A percentile compares a stretch with the other conserved stretches of the same genome.
Evolutionary conservation across 345 rosid species (phyloP).

Genomic region (Nasturtium officinale): DNA sequence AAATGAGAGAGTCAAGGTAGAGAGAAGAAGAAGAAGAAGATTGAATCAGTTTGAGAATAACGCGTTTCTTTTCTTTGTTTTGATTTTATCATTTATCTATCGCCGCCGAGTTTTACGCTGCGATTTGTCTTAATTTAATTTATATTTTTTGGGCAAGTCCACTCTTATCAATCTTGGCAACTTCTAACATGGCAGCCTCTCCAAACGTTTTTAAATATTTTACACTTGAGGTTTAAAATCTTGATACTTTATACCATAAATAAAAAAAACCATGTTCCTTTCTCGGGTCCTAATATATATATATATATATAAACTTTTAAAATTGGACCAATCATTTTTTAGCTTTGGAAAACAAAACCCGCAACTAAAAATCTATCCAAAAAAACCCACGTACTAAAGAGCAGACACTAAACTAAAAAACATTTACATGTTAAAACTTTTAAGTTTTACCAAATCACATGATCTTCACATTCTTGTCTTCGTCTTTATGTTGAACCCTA

Average conservation of each 20-base stretch:
- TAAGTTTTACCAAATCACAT: background rate
- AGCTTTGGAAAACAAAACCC: background rate
- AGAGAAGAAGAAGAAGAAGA: conserved; percentile 18
- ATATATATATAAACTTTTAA: no score
- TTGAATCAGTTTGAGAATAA: conserved; percentile 22
- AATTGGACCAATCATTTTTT: background rate
- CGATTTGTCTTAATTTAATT: conserved; percentile 28
- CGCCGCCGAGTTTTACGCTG: conserved; percentile 35
- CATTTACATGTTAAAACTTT: background rate
- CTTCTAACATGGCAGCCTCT: conserved; percentile 4
- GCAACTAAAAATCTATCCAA: background rate
- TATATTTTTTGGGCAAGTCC: background rate
- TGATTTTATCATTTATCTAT: conserved; percentile 1
- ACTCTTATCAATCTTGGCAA: conserved; percentile 31
- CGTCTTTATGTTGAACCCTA: background rate
- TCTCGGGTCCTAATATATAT: background rate
- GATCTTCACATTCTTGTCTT: conserved; percentile 1
- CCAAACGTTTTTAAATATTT: background rate
- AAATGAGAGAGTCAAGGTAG: conserved; percentile 32
- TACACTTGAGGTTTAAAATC: background rate
- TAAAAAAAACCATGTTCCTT: background rate
- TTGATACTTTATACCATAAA: background rate
- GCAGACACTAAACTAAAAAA: background rate
- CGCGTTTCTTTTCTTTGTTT: conserved; percentile 33
- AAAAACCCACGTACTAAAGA: background rate